phyloP scores from a whole-genome alignment of 2,329 filamentous ascomycete genomes.

The Paecilomyces dactylethromorphus region DNA sequence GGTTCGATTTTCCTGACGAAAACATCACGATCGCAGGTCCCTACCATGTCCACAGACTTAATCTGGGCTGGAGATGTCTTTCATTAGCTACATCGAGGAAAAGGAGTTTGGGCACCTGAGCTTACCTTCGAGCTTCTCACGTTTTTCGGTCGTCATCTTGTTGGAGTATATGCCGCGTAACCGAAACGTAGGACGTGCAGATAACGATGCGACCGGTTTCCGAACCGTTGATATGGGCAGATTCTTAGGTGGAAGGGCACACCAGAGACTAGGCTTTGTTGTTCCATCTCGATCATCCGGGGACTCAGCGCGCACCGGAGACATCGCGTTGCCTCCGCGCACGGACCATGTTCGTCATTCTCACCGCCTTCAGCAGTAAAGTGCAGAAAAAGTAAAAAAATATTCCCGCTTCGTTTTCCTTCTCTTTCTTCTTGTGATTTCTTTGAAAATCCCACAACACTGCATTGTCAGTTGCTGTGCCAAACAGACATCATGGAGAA shows the following conservation, averaged over 20 bases:
- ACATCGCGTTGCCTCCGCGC: constrained; percentile 4
- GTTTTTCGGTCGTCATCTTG: constrained; percentile 46
- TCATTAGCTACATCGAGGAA: constrained; percentile 10
- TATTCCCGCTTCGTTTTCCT: constrained; percentile 7
- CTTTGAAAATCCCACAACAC: constrained; percentile 5
- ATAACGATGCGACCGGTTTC: background rate
- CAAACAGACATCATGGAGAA: constrained; percentile 54
- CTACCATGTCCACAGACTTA: constrained; percentile 98
- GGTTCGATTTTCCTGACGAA: background rate
- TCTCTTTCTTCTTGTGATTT: constrained; percentile 11
- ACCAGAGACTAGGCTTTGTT: background rate
- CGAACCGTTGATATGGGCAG: background rate
- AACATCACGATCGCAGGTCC: constrained; percentile 11
- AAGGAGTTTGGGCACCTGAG: constrained; percentile 1
- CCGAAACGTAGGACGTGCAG: background rate
- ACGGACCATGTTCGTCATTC: constrained; percentile 15
- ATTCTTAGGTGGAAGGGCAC: background rate
- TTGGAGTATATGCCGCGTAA: constrained; percentile 7
- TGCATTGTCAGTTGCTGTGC: constrained; percentile 9
- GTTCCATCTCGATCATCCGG: background rate
- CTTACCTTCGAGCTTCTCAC: constrained; percentile 72
- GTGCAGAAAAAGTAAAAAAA: constrained; percentile 23
- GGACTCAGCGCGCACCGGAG: background rate
- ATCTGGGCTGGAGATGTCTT: constrained; percentile 64
- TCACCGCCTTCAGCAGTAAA: constrained; percentile 28